These are phyloP conservation scores for Teratosphaeria epicoccoides DNA, from an alignment of 2,329 filamentous ascomycete genomes.

Conservation along the genomic window DNA sequence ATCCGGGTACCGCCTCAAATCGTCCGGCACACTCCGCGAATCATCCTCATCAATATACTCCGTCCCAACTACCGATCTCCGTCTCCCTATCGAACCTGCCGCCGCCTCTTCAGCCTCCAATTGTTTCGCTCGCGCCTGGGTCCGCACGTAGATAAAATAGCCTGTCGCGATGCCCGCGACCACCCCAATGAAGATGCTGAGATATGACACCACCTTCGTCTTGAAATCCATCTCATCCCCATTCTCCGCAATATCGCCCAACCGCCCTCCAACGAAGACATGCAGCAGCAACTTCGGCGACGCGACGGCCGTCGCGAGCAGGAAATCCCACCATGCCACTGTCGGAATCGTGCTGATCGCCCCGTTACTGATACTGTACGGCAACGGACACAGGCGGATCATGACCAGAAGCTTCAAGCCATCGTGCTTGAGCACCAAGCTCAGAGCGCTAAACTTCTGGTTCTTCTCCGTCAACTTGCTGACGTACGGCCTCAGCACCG, in stretches of 20 bases:
- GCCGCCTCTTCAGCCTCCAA: conserved; percentile 37
- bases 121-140: conserved; percentile 38
- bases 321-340: conserved; percentile 65
- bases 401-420: conserved; percentile 80
- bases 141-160: conserved; percentile 68
- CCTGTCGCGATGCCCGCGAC: conserved; percentile 65
- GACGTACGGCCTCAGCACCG: conserved; percentile 68
- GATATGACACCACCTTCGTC: conserved; percentile 74
- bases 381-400: conserved; percentile 84
- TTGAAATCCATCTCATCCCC: conserved; percentile 70
- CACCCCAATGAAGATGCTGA: conserved; percentile 63
- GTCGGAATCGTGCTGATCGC: conserved; percentile 90
- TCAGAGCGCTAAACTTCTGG: conserved; percentile 76
- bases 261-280: conserved; percentile 77
- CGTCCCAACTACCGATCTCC: conserved; percentile 24
- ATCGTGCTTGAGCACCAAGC: conserved; percentile 79
- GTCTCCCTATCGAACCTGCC: conserved; percentile 13
- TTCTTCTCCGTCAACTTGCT: conserved; percentile 70
- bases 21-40: conserved; percentile 29
- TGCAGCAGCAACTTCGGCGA: conserved; percentile 83
- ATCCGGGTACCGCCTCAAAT: conserved; percentile 39
- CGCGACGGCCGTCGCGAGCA: conserved; percentile 69
- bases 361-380: conserved; percentile 87
- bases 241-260: conserved; percentile 72
- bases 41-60: conserved; percentile 38